Base-by-base conservation (phyloP, 495 filamentous ascomycete genomes). In the Penicillium paxilli region DNA sequence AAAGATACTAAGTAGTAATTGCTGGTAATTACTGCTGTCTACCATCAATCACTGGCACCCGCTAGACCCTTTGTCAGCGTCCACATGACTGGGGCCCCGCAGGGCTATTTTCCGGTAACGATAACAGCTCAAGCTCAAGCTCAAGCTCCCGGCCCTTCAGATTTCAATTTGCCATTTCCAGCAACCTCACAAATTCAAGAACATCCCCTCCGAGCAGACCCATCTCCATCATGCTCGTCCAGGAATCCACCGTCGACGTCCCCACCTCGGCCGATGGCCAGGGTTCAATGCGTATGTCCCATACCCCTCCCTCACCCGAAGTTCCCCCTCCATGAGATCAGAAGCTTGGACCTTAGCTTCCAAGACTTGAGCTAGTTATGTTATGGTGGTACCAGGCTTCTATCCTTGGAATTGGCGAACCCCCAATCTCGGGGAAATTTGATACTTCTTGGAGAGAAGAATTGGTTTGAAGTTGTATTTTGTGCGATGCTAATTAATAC, bases 171-270 rank as follows among this genome's bases (percentile, higher is more conserved):
- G 35, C 11, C 16, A 14, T 37, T 44, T 20, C 41, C 20, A n/a
- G 44, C 19, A 44, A 14, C 25, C 16, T 19, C 9, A 48, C 5
- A 22, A 14, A 5, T 16, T 21, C 16, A 33, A 8, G 8, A 2
- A 37, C 5, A 4, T 5, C 4, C n/a, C 5, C 5, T 37, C 35
- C 2, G 17, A 38, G 26, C 5, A 28, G 26, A 28, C 5, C 5
- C 26, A 17, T 16, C 14, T n/a, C 4, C 65, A 82, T 44, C 24
- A 90, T 91, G 86, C 71, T 89, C 47, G 86, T 91, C 50, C 70
- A 78, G 55, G 88, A 91, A 69, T 82, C 76, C 35, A 66, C 83
- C 55, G 67, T 76, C 57, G 87, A 91, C 80, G 85, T 91, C 23
- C 69, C 80, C 21, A 90, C 87, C 47, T 76, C 78, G 59, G 80